Conservation (phyloP, 1,284 basidiomycete genomes). For the Neolentinus lepideus region DNA sequence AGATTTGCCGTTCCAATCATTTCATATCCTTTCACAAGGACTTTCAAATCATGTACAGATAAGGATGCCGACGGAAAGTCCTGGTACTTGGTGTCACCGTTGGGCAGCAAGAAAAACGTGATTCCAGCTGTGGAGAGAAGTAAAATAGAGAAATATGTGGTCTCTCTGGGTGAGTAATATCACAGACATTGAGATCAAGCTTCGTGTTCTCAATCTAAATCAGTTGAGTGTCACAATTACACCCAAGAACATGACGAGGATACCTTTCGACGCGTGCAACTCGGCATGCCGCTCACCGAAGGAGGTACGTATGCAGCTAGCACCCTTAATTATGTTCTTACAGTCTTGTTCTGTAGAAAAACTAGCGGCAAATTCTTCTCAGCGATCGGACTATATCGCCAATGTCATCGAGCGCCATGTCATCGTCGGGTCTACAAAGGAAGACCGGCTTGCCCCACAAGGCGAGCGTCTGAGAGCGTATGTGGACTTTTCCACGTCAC, state of each 20-base stretch:
- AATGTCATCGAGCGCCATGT: conserved; percentile 46
- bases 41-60: not conserved
- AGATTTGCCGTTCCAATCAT: conserved; percentile 7
- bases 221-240: conserved; percentile 26
- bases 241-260: conserved; percentile 54
- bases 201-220: not conserved
- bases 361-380: conserved; percentile 60
- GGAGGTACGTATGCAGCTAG: conserved; percentile 37
- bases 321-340: conserved; percentile 5
- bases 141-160: not conserved
- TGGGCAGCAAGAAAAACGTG: not conserved
- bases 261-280: conserved; percentile 69
- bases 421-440: conserved; percentile 12
- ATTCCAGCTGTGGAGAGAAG: not conserved
- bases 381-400: conserved; percentile 49
- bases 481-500: conserved; percentile 52
- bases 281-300: conserved; percentile 60
- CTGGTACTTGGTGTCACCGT: not conserved
- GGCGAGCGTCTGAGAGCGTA: conserved; percentile 44
- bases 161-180: not conserved
- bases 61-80: not conserved
- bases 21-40: not conserved
- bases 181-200: not conserved
- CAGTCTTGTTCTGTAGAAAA: conserved; percentile 41
- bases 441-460: not conserved